Conservation (phyloP, 108 stramenopile species). For the Stephanodiscus minutulus region DNA sequence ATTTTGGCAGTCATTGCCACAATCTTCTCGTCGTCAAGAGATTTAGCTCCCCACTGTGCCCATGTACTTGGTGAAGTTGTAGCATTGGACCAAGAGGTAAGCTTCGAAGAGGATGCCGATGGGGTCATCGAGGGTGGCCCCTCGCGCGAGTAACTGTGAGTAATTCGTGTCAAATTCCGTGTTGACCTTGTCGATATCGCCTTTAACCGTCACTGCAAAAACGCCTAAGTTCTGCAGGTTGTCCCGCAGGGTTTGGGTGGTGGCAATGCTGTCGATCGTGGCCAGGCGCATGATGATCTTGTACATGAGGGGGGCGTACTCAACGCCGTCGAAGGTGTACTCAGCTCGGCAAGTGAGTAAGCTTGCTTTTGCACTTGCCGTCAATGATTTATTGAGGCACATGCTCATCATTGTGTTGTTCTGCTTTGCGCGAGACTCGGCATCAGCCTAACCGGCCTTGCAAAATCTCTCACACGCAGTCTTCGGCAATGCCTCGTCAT, state of each 20-base stretch:
- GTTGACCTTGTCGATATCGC: too few relatives aligned
- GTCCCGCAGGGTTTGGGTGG: neutral
- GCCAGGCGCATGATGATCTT: neutral
- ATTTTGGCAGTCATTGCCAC: neutral
- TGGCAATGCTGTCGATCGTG: neutral
- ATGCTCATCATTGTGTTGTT: too few relatives aligned
- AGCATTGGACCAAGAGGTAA: neutral
- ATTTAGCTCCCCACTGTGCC: neutral
- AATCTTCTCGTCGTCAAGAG: neutral
- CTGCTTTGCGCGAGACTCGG: neutral
- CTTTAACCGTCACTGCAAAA: neutral
- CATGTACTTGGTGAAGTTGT: neutral
- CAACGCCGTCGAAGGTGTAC: neutral
- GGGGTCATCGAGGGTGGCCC: neutral
- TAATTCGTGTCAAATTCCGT: too few relatives aligned
- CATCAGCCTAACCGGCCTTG: neutral
- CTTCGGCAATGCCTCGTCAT: neutral
- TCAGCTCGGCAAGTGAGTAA: neutral
- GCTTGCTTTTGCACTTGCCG: neutral
- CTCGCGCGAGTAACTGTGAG: too few relatives aligned
- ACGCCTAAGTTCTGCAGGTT: neutral
- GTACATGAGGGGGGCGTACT: neutral
- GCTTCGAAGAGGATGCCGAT: neutral
- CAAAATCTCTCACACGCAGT: neutral
- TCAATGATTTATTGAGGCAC: neutral